Evolutionary conservation across 2,329 filamentous ascomycete genomes (phyloP).

Genomic region (Fonsecaea monophora): DNA sequence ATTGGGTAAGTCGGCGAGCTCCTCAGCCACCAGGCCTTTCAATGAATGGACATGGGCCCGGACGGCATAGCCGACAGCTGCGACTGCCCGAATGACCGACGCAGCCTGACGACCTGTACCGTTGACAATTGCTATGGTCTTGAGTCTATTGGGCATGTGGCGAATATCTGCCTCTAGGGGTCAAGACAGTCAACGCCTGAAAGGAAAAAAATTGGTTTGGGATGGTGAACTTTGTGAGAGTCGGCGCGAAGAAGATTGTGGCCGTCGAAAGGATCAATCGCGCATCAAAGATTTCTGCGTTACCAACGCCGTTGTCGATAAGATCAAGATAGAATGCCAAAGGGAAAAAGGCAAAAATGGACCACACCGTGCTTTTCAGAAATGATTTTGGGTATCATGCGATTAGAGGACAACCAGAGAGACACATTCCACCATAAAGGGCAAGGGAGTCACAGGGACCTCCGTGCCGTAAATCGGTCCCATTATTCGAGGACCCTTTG

Average conservation of each 20-base stretch:
- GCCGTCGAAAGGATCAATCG: not conserved
- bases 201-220: slow-evolving; percentile 8
- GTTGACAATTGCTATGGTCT: slow-evolving; percentile 94
- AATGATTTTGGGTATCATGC: not conserved
- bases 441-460: slow-evolving; percentile 29
- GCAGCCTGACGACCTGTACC: slow-evolving; percentile 94
- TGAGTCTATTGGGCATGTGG: slow-evolving; percentile 48
- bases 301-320: slow-evolving; percentile 2
- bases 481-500: slow-evolving; percentile 36
- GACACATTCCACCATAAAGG: slow-evolving; percentile 22
- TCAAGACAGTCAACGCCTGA: slow-evolving; percentile 8
- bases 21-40: slow-evolving; percentile 85
- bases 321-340: slow-evolving; percentile 6
- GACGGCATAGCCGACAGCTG: slow-evolving; percentile 90
- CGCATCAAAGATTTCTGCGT: slow-evolving; percentile 5
- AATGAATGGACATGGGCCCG: slow-evolving; percentile 88
- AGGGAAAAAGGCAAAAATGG: not conserved
- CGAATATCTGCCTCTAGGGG: slow-evolving; percentile 4
- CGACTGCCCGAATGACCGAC: slow-evolving; percentile 91
- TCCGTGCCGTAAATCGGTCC: slow-evolving; percentile 33
- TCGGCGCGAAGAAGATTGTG: not conserved
- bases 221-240: slow-evolving; percentile 7
- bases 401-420: slow-evolving; percentile 14
- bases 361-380: slow-evolving; percentile 19
- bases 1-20: slow-evolving; percentile 82